Evolutionary conservation across 2,329 filamentous ascomycete species (phyloP).

Genomic region (Aspergillus hortae): DNA sequence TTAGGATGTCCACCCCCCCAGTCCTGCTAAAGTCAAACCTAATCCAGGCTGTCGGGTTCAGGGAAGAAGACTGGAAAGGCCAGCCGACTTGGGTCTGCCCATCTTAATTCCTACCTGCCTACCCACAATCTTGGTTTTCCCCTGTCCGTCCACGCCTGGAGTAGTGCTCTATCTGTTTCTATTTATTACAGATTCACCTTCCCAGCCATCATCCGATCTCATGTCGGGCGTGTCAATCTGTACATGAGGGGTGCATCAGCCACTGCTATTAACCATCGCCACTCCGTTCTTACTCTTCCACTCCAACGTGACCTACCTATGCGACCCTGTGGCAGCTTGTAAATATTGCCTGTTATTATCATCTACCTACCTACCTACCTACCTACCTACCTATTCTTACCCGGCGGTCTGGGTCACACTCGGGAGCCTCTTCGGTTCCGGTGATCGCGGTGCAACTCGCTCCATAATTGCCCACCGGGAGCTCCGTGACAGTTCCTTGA

Average conservation of each 20-base stretch:
- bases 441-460: background rate
- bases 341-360: background rate
- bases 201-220: slow-evolving; percentile 2
- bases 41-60: slow-evolving; percentile 36
- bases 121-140: slow-evolving; percentile 8
- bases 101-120: slow-evolving; percentile 2
- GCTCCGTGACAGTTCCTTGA: background rate
- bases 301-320: background rate
- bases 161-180: slow-evolving; percentile 4
- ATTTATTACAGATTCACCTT: background rate
- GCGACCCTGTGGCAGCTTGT: background rate
- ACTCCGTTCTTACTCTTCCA: background rate
- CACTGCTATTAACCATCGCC: background rate
- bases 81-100: slow-evolving; percentile 5
- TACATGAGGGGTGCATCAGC: background rate
- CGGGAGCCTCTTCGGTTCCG: background rate
- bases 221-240: background rate
- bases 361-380: background rate
- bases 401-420: background rate
- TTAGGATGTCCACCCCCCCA: slow-evolving; percentile 19
- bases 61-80: slow-evolving; percentile 8
- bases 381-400: background rate
- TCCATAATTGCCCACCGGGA: background rate
- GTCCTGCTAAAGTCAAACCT: slow-evolving; percentile 34
- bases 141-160: slow-evolving; percentile 7